A percentile compares a stretch with the other conserved stretches of the same genome.
Evolutionary conservation across 352 stramenopile genomes (phyloP).

Genomic region (Phytophthora citricola): DNA sequence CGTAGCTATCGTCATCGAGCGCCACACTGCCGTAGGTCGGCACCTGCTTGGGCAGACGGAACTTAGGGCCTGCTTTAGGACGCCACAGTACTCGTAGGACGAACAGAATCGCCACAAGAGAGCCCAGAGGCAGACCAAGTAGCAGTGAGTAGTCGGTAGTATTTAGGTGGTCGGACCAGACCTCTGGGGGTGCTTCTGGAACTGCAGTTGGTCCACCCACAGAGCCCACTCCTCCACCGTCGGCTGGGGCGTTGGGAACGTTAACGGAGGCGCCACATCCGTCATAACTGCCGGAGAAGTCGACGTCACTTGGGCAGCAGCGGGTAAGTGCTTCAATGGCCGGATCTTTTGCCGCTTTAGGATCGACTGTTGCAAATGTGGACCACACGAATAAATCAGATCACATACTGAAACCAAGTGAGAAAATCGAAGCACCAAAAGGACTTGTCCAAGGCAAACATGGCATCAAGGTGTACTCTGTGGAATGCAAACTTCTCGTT

Average conservation of each 20-base stretch:
- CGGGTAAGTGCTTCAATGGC: conserved; percentile 22
- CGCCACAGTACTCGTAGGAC: conserved; percentile 81
- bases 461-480: too few relatives aligned
- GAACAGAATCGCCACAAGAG: conserved; percentile 63
- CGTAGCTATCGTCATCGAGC: conserved; percentile 69
- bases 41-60: conserved; percentile 79
- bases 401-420: conserved; percentile 20
- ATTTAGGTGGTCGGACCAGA: conserved; percentile 73
- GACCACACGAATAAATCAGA: conserved; percentile 44
- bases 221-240: conserved; percentile 9
- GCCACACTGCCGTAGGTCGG: conserved; percentile 80
- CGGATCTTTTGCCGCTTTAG: conserved; percentile 31
- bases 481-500: conserved; percentile 2
- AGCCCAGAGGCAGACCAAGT: conserved; percentile 64
- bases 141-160: conserved; percentile 71
- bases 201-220: not conserved
- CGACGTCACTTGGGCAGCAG: conserved; percentile 5
- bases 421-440: conserved; percentile 22
- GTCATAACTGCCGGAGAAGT: conserved; percentile 15
- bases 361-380: conserved; percentile 16
- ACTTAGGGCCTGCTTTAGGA: conserved; percentile 74
- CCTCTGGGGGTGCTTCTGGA: conserved; percentile 5
- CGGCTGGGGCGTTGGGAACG: conserved; percentile 4
- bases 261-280: conserved; percentile 2
- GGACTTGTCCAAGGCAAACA: too few relatives aligned